Evolutionary conservation across 768 basidiomycete genomes (phyloP).

Genomic region (Asterophora lycoperdoides): DNA sequence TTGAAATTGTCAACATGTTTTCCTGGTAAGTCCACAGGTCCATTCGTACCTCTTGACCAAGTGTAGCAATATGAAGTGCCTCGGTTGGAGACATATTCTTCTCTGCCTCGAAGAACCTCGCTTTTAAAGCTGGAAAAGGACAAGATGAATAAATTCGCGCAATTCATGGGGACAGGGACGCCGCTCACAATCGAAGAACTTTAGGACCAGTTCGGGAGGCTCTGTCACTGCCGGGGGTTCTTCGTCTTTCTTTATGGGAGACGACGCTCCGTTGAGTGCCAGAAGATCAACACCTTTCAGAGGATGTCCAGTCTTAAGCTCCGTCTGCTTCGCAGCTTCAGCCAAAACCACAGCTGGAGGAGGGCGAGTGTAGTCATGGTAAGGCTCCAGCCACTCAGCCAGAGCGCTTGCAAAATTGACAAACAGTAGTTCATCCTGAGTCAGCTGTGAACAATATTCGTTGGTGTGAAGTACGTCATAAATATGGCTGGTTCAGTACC

Average conservation of each 20-base stretch:
- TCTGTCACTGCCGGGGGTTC: conserved; percentile 64
- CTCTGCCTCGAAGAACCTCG: conserved; percentile 44
- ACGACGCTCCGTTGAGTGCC: conserved; percentile 35
- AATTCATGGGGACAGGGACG: not conserved
- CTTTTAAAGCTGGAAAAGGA: conserved; percentile 43
- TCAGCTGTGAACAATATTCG: conserved; percentile 44
- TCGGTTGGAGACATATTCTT: conserved; percentile 44
- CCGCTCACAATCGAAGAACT: conserved; percentile 60
- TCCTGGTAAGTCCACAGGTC: not conserved
- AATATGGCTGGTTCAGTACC: conserved; percentile 28
- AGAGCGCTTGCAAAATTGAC: conserved; percentile 58
- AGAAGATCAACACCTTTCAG: conserved; percentile 58
- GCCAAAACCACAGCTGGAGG: conserved; percentile 66
- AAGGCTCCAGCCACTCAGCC: conserved; percentile 72
- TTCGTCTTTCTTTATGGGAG: conserved; percentile 63
- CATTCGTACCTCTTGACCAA: conserved; percentile 65
- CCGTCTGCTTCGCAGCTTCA: conserved; percentile 69
- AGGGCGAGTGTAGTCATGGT: conserved; percentile 71
- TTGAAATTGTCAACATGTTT: conserved; percentile 4
- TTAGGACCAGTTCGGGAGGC: conserved; percentile 47
- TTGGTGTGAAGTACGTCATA: not conserved
- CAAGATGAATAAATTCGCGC: not conserved
- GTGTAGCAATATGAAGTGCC: conserved; percentile 65
- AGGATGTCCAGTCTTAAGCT: conserved; percentile 66
- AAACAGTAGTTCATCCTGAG: conserved; percentile 55